Base-by-base conservation (phyloP, 1,284 basidiomycete species). In the Porogramme epimiltina region DNA sequence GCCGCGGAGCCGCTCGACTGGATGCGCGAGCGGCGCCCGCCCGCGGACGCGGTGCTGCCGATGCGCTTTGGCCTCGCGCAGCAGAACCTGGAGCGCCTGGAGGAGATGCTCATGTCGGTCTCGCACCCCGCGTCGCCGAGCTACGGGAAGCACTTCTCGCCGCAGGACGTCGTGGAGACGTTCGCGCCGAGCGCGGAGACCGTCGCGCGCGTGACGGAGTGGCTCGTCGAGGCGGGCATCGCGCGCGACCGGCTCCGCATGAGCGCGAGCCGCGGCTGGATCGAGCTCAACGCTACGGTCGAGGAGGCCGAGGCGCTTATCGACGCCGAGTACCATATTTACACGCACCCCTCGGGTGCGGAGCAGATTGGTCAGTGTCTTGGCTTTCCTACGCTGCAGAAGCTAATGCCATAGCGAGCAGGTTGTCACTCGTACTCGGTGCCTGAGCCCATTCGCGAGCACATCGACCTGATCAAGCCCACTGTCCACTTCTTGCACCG, bases 391-490 rank as follows among this genome's bases (percentile, higher is more conserved):
- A 16, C 34, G 13, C 34, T 37, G n/a, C n/a, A n/a, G n/a, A n/a
- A n/a, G n/a, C n/a, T n/a, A n/a, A n/a, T n/a, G n/a, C n/a, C n/a
- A n/a, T n/a, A n/a, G n/a, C 31, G 2, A n/a, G 11, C 47, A 62
- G 73, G 70, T 19, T 74, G 72, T 46, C 64, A 71, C 42, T 67
- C 68, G 8, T 79, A 78, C 55, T 71, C 69, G 16, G 62, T 78
- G 24, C 77, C 75, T 0, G 61, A 61, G 28, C 62, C 69, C 49
- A 57, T 78, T 33, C 62, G 64, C 19, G 59, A 67, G 16, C 73
- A 76, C 50, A 66, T 79, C 39, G 77, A 79, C 51, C 61, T 78
- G 39, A 69, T 79, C 52, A 72, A 71, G 47, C 77, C 77, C 3
- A 77, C 76, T 1, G 67, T 77, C 1, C 72, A 77, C 57, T 74